Evolutionary conservation across 495 filamentous ascomycete genomes (phyloP), one percentile per base, ranked within the genome.

Genomic region (Chaetomium fimeti): DNA sequence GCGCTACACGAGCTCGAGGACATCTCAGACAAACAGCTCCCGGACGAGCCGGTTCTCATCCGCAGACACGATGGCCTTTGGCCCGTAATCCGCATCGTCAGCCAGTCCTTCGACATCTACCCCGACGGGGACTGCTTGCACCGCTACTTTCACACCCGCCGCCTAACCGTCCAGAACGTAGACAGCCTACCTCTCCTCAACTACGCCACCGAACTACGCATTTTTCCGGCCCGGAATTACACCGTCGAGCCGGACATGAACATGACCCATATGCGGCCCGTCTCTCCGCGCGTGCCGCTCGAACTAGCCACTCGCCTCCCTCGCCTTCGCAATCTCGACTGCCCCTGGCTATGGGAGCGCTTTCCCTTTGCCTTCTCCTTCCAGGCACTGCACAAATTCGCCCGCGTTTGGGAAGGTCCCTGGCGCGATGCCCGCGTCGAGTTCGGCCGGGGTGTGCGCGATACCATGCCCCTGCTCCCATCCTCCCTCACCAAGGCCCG

Each of bases 391-490:
- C 57, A 43, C 22, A 49, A 24, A 27, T 5, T 25, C 8, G 3
- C 57, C 18, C 57, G 57, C 43, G 57, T 60, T 27, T 60, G 57
- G 57, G 57, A 6, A 60, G 57, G 57, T 20, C 57, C 40, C 16
- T 60, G 57, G 57, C 57, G 57, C 57, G 57, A 60, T 24, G 24
- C 9, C 57, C 57, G 28, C 28, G 40, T 45, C 25, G 57, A 60
- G 45, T 51, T 60, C 57, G 42, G 8, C 7, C 57, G 57, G 7
- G 43, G 12, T 51, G 25, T 60, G 24, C 57, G 57, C 18, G 27
- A 51, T 9, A 27, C 9, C 43, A 48, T 48, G 57, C 57, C 40
- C 42, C 16, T 38, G 27, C 49, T 60, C 27, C 57, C 57, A n/a
- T 38, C 27, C 45, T 60, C 57, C 28, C 40, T 60, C 28, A 32